Base-by-base conservation (phyloP, 148 eudicot genomes). In the Camellia lanceoleosa region DNA sequence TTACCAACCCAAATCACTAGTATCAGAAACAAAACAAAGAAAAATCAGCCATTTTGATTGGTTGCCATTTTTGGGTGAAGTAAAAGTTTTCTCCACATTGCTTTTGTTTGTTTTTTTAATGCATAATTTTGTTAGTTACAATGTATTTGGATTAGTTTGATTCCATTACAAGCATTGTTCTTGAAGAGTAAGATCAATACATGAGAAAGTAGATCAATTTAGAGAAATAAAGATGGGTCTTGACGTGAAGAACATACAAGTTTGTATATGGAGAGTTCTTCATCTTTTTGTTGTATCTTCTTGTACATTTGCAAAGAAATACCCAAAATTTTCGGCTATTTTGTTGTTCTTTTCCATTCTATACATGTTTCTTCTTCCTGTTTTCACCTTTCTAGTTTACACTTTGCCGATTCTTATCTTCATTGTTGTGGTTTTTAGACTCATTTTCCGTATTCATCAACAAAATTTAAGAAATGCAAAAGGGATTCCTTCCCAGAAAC, bases 171-270 rank as follows among this genome's bases (percentile, higher is more conserved):
- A 73, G 13, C 5, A 3, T 18, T 84, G 87, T 61, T 47, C 42
- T 56, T 18, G 42, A 19, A 54, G 59, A 78, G 41, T 68, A 12
- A 68, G 4, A 49, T 43, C 4, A 59, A 78, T 44, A 16, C 38
- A 42, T 56, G 60, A 38, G 68, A 58, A 5, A 65, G 65, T 66
- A 49, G 46, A 43, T 43, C 43, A 4, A 92, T 65, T 79, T 19
- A 13, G 66, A 58, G 54, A 59, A 15, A 62, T 14, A 60, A 72
- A 84, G 60, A 94, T 95, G 94, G 92, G 80, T 68, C 79, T 91
- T 76, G 91, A 89, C 85, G 85, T 80, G 23, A 85, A 89, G 74
- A 89, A 86, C 71, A 49, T 93, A 44, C 88, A 87, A 89, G 71
- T 80, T 41, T 82, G 66, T 67, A 20, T 85, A 55, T 73, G 81